Percentiles rank a stretch among this genome's conserved stretches.
Evolutionary conservation across 2,329 filamentous ascomycete species (phyloP).

Genomic region (Pseudovirgaria hyperparasitica): DNA sequence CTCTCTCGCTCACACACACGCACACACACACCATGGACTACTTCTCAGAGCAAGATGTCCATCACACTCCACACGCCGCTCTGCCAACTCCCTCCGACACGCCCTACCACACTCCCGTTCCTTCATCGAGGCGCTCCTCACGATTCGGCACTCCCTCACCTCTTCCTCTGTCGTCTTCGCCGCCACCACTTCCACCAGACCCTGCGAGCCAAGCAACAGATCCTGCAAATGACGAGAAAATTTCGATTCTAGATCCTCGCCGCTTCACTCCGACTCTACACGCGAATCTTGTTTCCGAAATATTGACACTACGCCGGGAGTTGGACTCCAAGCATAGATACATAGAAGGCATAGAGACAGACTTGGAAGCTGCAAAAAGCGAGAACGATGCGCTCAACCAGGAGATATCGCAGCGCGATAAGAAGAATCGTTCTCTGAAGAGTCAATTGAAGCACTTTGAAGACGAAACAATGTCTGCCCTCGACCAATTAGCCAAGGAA

Average conservation of each 20-base stretch:
- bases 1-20: too few species aligned
- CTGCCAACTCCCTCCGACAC: slow-evolving; percentile 61
- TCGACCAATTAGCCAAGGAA: slow-evolving; percentile 73
- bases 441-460: slow-evolving; percentile 79
- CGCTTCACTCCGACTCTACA: slow-evolving; percentile 92
- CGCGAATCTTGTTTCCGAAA: slow-evolving; percentile 89
- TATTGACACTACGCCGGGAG: slow-evolving; percentile 73
- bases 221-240: slow-evolving; percentile 51
- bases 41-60: slow-evolving; percentile 32
- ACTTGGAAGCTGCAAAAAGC: slow-evolving; percentile 54
- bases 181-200: slow-evolving; percentile 40
- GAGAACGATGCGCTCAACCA: slow-evolving; percentile 62
- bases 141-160: slow-evolving; percentile 46
- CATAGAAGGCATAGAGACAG: slow-evolving; percentile 73
- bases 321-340: slow-evolving; percentile 79
- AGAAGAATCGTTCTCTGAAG: slow-evolving; percentile 70
- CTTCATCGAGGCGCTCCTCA: slow-evolving; percentile 49
- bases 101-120: slow-evolving; percentile 52
- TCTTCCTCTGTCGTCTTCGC: slow-evolving; percentile 50
- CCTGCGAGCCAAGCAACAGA: slow-evolving; percentile 37
- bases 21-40: slow-evolving; percentile 30
- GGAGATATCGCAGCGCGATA: slow-evolving; percentile 49
- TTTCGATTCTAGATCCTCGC: slow-evolving; percentile 71
- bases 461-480: slow-evolving; percentile 72
- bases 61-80: slow-evolving; percentile 31